Base-by-base conservation (phyloP, 805 yeast genomes). In the Cyberlindnera galapagoensis region DNA sequence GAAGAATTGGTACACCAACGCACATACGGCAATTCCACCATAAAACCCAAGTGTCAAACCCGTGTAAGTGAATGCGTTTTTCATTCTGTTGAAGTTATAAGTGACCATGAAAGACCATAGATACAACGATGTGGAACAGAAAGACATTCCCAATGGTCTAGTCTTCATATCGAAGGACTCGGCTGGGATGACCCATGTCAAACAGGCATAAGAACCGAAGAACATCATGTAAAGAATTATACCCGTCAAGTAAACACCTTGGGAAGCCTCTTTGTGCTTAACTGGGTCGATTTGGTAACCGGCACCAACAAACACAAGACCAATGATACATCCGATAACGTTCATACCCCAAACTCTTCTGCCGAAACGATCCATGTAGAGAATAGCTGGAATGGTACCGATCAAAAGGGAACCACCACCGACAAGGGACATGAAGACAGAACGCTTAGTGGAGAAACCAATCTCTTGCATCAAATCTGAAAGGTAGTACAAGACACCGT, bases 161-260 rank as follows among this genome's bases (percentile, higher is more conserved):
- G 78, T 65, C 37, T 71, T 64, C 40, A 72, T 58, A 24, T 74
- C 75, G 51, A 71, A 78, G 12, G 73, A 69, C 49, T 77, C 85
- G 4, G 84, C 67, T 3, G 83, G 83, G 35, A 74, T 54, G 21
- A 77, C 83, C 80, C 81, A 78, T 1, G 84, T 76, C 48, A 76
- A 64, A 39, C 77, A 69, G 12, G 83, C 73, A 46, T 76, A 76
- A 7, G 78, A 64, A 35, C 83, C 85, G 37, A 76, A 77, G 65
- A 75, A 75, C 33, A 67, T 69, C 75, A 73, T 72, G 58, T 77
- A 77, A 14, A 77, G 51, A 34, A 77, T 72, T 43, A 76, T 61
- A 42, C 84, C 84, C 0, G 80, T 63, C 36, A 77, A 55, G 54
- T 75, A 76, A 12, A 73, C 65, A 34, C 81, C 85, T 42, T 69